phyloP scores from a whole-genome alignment of 768 basidiomycete species.

The Roridomyces roridus region DNA sequence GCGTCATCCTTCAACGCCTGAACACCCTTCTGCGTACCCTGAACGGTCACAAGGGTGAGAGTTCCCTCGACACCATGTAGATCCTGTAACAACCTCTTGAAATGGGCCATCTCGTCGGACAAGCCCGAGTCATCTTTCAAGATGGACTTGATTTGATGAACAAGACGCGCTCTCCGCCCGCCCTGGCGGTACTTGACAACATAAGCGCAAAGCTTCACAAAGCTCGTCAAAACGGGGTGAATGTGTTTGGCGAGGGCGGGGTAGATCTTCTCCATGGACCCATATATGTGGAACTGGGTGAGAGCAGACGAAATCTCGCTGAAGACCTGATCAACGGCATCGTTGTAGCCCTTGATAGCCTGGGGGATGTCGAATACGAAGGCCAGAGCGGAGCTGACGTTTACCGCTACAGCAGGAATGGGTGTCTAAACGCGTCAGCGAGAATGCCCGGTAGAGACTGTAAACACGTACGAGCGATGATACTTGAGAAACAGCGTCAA shows the following conservation, averaged over 20 bases:
- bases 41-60: not conserved
- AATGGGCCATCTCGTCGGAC: not conserved
- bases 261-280: not conserved
- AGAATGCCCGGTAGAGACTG: not conserved
- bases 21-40: not conserved
- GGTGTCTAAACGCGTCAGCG: not conserved
- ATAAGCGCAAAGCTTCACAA: slow-evolving; percentile 1
- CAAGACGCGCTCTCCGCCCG: not conserved
- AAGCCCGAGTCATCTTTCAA: slow-evolving; percentile 3
- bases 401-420: not conserved
- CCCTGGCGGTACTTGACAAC: slow-evolving; percentile 7
- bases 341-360: slow-evolving; percentile 6
- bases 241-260: not conserved
- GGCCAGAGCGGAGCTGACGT: not conserved
- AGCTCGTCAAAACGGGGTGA: slow-evolving; percentile 2
- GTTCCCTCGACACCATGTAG: not conserved
- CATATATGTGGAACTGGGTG: slow-evolving; percentile 3
- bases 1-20: not conserved
- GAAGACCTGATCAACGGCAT: not conserved
- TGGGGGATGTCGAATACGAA: slow-evolving; percentile 3
- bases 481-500: not conserved
- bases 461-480: not conserved
- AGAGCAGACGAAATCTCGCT: not conserved
- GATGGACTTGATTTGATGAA: not conserved
- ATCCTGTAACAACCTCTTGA: not conserved